Conservation (phyloP, 441 rosid genomes). For the Metrosideros polymorpha region DNA sequence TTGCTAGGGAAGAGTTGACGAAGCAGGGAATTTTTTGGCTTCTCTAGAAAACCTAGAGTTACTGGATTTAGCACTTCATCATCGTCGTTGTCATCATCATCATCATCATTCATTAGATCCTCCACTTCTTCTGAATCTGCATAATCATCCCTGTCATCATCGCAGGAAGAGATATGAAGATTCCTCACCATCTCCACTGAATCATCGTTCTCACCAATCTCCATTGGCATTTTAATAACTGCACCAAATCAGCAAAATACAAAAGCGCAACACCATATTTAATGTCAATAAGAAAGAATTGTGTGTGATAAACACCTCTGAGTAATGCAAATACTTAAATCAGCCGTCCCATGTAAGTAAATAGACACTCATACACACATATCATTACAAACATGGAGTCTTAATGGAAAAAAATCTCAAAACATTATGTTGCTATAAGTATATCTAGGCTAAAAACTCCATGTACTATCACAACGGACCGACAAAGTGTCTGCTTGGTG, state of each 20-base stretch:
- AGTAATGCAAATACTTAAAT: not conserved
- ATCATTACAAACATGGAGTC: too few species aligned
- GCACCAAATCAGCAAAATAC: not conserved
- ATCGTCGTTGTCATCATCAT: conserved; percentile 28
- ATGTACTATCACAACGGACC: not conserved
- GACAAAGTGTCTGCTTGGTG: not conserved
- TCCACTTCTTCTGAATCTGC: conserved; percentile 1
- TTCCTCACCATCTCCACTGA: conserved; percentile 1
- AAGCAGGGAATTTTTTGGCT: conserved; percentile 46
- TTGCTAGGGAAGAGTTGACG: conserved; percentile 75
- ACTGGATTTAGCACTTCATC: conserved; percentile 44
- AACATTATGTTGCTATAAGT: too few species aligned
- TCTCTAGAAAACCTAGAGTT: conserved; percentile 56
- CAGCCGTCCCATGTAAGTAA: not conserved
- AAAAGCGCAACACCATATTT: not conserved
- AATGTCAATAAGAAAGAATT: not conserved
- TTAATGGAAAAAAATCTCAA: too few species aligned
- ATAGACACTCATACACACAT: not conserved
- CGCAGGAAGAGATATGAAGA: not conserved
- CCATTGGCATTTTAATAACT: not conserved
- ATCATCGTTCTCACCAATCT: not conserved
- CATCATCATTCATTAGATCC: conserved; percentile 2
- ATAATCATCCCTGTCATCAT: conserved; percentile 21
- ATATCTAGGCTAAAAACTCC: too few species aligned
- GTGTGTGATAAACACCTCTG: not conserved